A percentile compares a stretch with the other conserved stretches of the same genome.
Conservation (phyloP, 192 early-diverging fungal species). For the Pilaira anomala region DNA sequence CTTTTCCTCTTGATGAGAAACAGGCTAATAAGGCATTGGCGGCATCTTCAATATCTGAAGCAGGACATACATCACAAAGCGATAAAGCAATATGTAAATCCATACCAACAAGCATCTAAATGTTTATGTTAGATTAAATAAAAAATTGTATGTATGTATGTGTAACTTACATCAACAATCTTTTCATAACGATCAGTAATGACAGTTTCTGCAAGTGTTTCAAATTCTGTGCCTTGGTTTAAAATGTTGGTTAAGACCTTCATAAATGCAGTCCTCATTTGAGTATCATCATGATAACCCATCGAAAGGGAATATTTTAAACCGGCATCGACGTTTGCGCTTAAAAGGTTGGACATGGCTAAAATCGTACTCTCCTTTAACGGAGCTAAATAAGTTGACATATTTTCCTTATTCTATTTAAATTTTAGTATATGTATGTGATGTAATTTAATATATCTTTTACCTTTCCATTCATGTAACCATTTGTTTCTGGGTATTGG, state of each 20-base stretch:
- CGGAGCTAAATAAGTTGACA: slow-evolving; percentile 56
- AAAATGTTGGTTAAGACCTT: slow-evolving; percentile 91
- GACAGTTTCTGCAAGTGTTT: slow-evolving; percentile 70
- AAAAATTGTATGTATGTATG: neutral
- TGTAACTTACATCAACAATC: slow-evolving; percentile 61
- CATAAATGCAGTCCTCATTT: slow-evolving; percentile 87
- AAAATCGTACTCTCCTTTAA: slow-evolving; percentile 86
- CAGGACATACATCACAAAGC: slow-evolving; percentile 79
- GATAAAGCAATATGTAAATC: slow-evolving; percentile 79
- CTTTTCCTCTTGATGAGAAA: slow-evolving; percentile 73
- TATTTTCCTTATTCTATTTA: slow-evolving; percentile 21
- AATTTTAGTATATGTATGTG: neutral
- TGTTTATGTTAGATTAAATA: neutral
- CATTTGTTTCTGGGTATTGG: neutral
- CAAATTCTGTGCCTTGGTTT: slow-evolving; percentile 84
- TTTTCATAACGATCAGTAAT: slow-evolving; percentile 77
- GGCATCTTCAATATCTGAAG: slow-evolving; percentile 87
- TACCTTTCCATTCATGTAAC: neutral
- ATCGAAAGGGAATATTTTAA: slow-evolving; percentile 85
- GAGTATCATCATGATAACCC: slow-evolving; percentile 89
- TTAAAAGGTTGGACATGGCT: slow-evolving; percentile 85
- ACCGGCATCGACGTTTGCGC: slow-evolving; percentile 90
- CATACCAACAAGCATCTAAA: slow-evolving; percentile 58
- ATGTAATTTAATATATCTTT: neutral
- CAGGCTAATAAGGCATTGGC: slow-evolving; percentile 72